These are phyloP conservation scores for Trichoderma gracile DNA, from an alignment of 2,329 filamentous ascomycete species.

Conservation along the genomic window DNA sequence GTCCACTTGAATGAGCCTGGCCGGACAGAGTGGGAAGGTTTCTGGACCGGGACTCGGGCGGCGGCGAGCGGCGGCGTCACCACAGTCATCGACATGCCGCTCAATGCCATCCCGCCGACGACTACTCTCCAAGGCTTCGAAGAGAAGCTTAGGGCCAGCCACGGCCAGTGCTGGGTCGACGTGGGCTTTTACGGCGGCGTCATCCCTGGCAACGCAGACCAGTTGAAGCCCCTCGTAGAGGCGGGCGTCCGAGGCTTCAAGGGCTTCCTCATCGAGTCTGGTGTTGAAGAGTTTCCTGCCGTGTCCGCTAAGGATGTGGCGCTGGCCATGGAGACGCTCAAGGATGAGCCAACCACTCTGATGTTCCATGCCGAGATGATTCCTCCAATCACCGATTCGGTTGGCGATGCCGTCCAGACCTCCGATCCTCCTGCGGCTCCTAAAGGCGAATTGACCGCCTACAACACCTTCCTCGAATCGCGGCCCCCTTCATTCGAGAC, in stretches of 20 bases:
- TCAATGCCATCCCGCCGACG: slow-evolving; percentile 95
- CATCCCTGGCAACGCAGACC: slow-evolving; percentile 80
- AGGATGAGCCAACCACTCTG: slow-evolving; percentile 79
- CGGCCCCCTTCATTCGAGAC: slow-evolving; percentile 89
- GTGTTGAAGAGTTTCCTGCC: slow-evolving; percentile 94
- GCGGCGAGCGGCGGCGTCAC: slow-evolving; percentile 96
- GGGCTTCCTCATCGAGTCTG: slow-evolving; percentile 94
- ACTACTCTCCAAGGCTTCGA: slow-evolving; percentile 81
- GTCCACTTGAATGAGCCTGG: slow-evolving; percentile 98
- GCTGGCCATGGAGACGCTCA: slow-evolving; percentile 77
- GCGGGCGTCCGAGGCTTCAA: slow-evolving; percentile 94
- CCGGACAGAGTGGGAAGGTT: slow-evolving; percentile 97
- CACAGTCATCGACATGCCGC: slow-evolving; percentile 94
- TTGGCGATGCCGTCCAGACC: slow-evolving; percentile 72
- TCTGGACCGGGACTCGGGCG: slow-evolving; percentile 89
- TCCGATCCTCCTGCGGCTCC: slow-evolving; percentile 70
- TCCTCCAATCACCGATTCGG: slow-evolving; percentile 77
- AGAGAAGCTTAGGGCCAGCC: slow-evolving; percentile 81
- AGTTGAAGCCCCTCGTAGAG: slow-evolving; percentile 78
- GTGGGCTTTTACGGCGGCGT: slow-evolving; percentile 98
- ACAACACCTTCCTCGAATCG: slow-evolving; percentile 89
- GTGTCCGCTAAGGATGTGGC: slow-evolving; percentile 78
- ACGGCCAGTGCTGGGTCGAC: slow-evolving; percentile 94
- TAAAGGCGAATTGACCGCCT: slow-evolving; percentile 70
- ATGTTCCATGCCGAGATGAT: slow-evolving; percentile 99